These are phyloP conservation scores for Murraya koenigii DNA, from an alignment of 345 rosid genomes.

Conservation along the genomic window DNA sequence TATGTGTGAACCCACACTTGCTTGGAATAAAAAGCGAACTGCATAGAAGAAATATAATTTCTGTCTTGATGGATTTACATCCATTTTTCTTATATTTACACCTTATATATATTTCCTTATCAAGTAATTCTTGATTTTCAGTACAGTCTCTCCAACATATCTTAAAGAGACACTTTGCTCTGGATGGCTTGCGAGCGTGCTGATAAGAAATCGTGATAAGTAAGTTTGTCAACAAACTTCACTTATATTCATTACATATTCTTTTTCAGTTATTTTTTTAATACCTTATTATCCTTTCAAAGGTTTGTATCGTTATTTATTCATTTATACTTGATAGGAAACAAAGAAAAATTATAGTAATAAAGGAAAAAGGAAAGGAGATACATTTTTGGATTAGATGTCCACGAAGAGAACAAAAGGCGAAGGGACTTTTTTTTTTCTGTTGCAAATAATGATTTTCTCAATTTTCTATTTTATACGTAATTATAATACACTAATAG, in stretches of 20 bases:
- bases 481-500: background rate
- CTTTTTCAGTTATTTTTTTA: background rate
- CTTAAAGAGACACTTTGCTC: constrained; percentile 57
- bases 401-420: background rate
- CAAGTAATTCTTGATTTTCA: constrained; percentile 29
- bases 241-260: background rate
- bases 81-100: background rate
- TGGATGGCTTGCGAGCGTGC: constrained; percentile 54
- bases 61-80: background rate
- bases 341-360: background rate
- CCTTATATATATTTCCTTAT: background rate
- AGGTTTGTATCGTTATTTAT: background rate
- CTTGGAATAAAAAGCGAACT: background rate
- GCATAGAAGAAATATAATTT: background rate
- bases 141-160: constrained; percentile 62
- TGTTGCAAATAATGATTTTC: too few relatives aligned
- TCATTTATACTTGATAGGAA: background rate
- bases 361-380: background rate
- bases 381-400: background rate
- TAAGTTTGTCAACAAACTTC: constrained; percentile 18
- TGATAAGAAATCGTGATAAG: constrained; percentile 48
- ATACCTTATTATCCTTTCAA: background rate
- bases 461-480: too few relatives aligned
- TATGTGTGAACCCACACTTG: background rate
- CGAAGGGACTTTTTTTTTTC: too few relatives aligned